Evolutionary conservation across 2,329 filamentous ascomycete genomes (phyloP).

Genomic region (Dryadomyces quercus-mongolicae): DNA sequence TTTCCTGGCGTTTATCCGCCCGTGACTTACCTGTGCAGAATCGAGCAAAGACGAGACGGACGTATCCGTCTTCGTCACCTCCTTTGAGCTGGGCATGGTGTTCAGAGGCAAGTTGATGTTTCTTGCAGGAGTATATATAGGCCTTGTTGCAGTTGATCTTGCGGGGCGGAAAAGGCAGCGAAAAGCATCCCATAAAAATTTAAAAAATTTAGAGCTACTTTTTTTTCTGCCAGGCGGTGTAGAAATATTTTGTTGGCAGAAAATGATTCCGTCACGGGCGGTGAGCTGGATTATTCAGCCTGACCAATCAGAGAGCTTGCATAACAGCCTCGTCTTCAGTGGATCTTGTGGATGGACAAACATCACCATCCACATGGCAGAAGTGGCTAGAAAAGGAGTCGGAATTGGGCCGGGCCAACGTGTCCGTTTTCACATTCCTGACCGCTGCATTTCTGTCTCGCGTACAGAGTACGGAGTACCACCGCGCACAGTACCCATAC

Average conservation of each 20-base stretch:
- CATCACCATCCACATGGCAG: not conserved
- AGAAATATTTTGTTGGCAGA: not conserved
- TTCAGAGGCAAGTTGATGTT: not conserved
- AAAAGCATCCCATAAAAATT: conserved; percentile 2
- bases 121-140: not conserved
- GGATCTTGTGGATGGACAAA: not conserved
- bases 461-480: too few species aligned
- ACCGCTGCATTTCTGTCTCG: too few species aligned
- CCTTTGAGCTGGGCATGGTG: conserved; percentile 8
- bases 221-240: conserved; percentile 14
- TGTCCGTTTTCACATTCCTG: not conserved
- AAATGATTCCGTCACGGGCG: conserved; percentile 3
- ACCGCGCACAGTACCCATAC: too few species aligned
- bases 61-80: conserved; percentile 4
- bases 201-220: conserved; percentile 1
- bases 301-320: not conserved
- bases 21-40: conserved; percentile 7
- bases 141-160: conserved; percentile 1
- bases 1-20: not conserved
- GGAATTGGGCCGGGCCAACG: not conserved
- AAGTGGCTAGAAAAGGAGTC: not conserved
- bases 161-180: not conserved
- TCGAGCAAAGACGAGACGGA: conserved; percentile 8
- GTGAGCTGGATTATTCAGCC: not conserved
- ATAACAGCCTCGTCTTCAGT: conserved; percentile 1